Evolutionary conservation across 257 asterid genomes (phyloP).

Genomic region (Jacaranda mimosifolia): DNA sequence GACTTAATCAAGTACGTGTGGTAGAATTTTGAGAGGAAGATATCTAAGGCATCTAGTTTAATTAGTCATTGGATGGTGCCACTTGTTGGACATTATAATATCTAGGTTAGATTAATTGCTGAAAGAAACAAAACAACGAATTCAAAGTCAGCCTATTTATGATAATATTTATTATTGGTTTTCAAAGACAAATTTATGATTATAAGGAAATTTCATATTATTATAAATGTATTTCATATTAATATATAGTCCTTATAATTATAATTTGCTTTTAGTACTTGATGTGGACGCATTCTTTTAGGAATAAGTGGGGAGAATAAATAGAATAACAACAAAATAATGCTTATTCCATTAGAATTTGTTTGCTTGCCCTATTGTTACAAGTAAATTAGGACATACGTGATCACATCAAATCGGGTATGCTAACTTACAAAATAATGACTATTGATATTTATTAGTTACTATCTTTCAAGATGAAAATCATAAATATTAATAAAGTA

Average conservation of each 20-base stretch:
- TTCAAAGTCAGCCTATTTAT: constrained; percentile 20
- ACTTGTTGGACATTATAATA: background rate
- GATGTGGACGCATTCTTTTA: background rate
- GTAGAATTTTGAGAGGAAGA: background rate
- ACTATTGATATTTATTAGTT: background rate
- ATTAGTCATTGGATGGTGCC: background rate
- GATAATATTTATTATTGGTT: background rate
- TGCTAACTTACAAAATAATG: background rate
- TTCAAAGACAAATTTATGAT: constrained; percentile 13
- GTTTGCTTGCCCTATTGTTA: no score
- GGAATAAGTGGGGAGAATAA: background rate
- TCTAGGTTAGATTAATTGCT: background rate
- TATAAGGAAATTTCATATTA: background rate
- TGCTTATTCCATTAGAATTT: background rate
- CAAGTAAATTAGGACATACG: no score
- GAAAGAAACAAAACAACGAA: background rate
- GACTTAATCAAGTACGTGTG: no score
- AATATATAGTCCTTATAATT: background rate
- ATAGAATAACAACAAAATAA: background rate
- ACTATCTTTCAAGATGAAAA: background rate
- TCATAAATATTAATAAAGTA: background rate
- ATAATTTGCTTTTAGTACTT: background rate
- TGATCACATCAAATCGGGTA: no score
- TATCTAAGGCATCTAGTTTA: background rate
- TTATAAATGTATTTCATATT: background rate